phyloP scores from a whole-genome alignment of 2,329 filamentous ascomycete genomes.

The Ramichloridium luteum region DNA sequence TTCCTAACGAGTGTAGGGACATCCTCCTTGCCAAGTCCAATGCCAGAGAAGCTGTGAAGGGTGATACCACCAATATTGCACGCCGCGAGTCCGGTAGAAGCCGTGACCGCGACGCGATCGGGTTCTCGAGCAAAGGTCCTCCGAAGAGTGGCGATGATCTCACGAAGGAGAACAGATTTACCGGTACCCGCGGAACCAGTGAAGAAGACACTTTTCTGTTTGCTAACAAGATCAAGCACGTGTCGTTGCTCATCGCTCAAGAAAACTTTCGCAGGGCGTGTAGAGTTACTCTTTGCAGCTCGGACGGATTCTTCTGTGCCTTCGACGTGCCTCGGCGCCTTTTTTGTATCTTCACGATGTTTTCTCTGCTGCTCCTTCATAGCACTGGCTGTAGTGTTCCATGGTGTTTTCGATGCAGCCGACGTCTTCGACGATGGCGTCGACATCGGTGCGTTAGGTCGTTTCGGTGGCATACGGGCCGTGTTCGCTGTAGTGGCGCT shows the following conservation, averaged over 20 bases:
- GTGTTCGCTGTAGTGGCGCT: too few species aligned
- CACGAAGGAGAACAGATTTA: constrained; percentile 88
- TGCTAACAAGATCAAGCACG: constrained; percentile 70
- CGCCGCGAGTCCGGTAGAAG: constrained; percentile 87
- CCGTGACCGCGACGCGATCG: constrained; percentile 82
- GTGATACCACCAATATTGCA: constrained; percentile 96
- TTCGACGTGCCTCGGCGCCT: constrained; percentile 33
- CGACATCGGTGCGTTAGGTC: constrained; percentile 20
- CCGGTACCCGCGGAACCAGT: constrained; percentile 89
- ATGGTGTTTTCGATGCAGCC: constrained; percentile 37
- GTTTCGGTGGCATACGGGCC: too few species aligned
- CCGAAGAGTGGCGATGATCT: constrained; percentile 73
- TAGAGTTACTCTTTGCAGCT: constrained; percentile 33
- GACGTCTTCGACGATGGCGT: constrained; percentile 32
- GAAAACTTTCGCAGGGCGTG: constrained; percentile 46
- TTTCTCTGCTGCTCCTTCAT: constrained; percentile 68
- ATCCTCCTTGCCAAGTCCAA: constrained; percentile 86
- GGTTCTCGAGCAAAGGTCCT: constrained; percentile 64
- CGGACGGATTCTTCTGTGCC: constrained; percentile 36
- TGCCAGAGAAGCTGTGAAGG: constrained; percentile 88
- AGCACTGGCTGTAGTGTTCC: constrained; percentile 63
- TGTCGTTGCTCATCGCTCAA: constrained; percentile 78
- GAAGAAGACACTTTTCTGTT: constrained; percentile 87
- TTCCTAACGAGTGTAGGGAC: constrained; percentile 73
- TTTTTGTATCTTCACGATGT: constrained; percentile 50